These are phyloP conservation scores for Aspergillus udagawae DNA, from an alignment of 2,329 filamentous ascomycete genomes.

Conservation along the genomic window DNA sequence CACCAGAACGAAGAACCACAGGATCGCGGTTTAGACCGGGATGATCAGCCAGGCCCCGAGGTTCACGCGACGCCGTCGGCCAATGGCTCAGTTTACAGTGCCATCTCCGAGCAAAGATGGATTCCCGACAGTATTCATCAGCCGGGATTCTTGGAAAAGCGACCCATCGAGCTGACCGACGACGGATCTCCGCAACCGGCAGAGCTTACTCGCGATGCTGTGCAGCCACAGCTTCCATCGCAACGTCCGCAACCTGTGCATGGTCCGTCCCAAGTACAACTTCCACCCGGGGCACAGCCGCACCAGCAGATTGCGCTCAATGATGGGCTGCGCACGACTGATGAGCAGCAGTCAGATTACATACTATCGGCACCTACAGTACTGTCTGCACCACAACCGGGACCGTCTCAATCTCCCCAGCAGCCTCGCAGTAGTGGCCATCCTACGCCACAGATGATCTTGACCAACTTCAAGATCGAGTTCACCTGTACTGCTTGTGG, in stretches of 20 bases:
- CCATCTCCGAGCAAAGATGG: slow-evolving; percentile 31
- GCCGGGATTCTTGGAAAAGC: slow-evolving; percentile 24
- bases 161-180: slow-evolving; percentile 20
- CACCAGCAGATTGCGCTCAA: slow-evolving; percentile 19
- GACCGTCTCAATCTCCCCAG: slow-evolving; percentile 19
- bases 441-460: slow-evolving; percentile 25
- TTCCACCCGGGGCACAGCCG: slow-evolving; percentile 18
- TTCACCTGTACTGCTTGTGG: slow-evolving; percentile 38
- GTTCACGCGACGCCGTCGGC: slow-evolving; percentile 12
- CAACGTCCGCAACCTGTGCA: slow-evolving; percentile 13
- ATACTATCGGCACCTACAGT: slow-evolving; percentile 17
- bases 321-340: slow-evolving; percentile 20
- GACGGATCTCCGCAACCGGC: slow-evolving; percentile 14
- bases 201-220: slow-evolving; percentile 16
- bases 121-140: slow-evolving; percentile 25
- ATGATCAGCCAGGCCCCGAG: slow-evolving; percentile 23
- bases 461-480: slow-evolving; percentile 39
- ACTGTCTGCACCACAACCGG: slow-evolving; percentile 16
- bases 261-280: slow-evolving; percentile 13
- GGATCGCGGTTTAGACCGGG: slow-evolving; percentile 20
- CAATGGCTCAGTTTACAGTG: slow-evolving; percentile 23
- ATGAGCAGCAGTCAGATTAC: slow-evolving; percentile 21
- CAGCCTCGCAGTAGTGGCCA: slow-evolving; percentile 24
- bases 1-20: slow-evolving; percentile 19
- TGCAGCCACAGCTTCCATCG: slow-evolving; percentile 12